Base-by-base conservation (phyloP, 129 eudicot species). In the Logfia minima region DNA sequence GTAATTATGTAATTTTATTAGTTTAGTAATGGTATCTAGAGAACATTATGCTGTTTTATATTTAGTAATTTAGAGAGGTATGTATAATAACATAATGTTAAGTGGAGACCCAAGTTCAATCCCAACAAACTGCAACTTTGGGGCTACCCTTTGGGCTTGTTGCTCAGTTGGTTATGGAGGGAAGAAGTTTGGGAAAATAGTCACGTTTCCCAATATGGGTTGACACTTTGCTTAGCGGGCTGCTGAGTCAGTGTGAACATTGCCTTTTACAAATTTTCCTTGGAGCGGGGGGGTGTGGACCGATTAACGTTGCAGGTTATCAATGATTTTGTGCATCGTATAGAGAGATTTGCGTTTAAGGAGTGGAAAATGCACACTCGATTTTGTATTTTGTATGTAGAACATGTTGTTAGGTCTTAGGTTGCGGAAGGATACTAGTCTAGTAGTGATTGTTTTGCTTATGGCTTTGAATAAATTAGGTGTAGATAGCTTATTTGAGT, bases 81-180 rank as follows among this genome's bases (percentile, higher is more conserved):
- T 48, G n/a, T 13, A 13, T 48, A 48, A 48, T 48, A 48, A 48
- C n/a, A 14, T 48, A 43, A 43, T 43, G 51, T 43, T 43, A 48
- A 58, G 63, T 58, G 63, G 63, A 58, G 63, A 58, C 63, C 26
- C 14, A 58, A n/a, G 63, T 58, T 58, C 28, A 21, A 58, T 58
- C 28, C 63, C 4, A 7, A 19, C 26, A 58, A 22, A 22, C 4
- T n/a, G 28, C 63, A 58, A 58, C 24, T 58, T 58, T 19, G 26
- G 63, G 28, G 28, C 26, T 22, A 58, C 26, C 28, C 1, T 22
- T 58, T 1, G 13, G 63, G 28, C 13, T 19, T 22, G 26, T 21
- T 6, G 28, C 14, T 19, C 3, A 55, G 61, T 55, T 55, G 61
- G 61, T 55, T 55, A 18, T 19, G 24, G 61, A n/a, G 61, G 21